Conservation (phyloP, 1,284 basidiomycete species). For the Termitomyces sp. region DNA sequence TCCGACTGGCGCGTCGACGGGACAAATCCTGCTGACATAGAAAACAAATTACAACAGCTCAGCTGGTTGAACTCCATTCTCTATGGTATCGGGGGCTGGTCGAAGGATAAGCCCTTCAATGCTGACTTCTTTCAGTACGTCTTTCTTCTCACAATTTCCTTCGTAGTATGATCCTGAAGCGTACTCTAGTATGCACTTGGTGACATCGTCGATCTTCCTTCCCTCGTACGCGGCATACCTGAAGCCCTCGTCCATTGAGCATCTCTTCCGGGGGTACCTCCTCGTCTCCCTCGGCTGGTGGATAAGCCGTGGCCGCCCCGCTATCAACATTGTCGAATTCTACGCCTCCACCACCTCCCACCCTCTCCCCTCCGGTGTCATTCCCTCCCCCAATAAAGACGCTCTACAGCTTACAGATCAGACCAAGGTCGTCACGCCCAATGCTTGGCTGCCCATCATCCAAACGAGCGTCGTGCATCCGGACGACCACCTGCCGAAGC, state of each 20-base stretch:
- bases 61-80: slow-evolving; percentile 32
- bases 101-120: slow-evolving; percentile 24
- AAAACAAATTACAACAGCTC: slow-evolving; percentile 38
- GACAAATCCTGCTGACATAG: slow-evolving; percentile 26
- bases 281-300: slow-evolving; percentile 34
- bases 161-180: background rate
- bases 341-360: slow-evolving; percentile 25
- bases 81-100: slow-evolving; percentile 36
- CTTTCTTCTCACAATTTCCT: background rate
- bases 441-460: slow-evolving; percentile 54
- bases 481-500: slow-evolving; percentile 62
- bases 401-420: slow-evolving; percentile 29
- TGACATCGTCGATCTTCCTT: slow-evolving; percentile 49
- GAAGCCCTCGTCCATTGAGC: slow-evolving; percentile 30
- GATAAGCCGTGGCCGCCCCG: slow-evolving; percentile 35
- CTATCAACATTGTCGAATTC: slow-evolving; percentile 36
- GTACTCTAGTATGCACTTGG: slow-evolving; percentile 45
- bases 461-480: slow-evolving; percentile 47
- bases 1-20: slow-evolving; percentile 40
- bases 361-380: slow-evolving; percentile 27
- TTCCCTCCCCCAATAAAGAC: slow-evolving; percentile 26
- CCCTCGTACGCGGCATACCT: slow-evolving; percentile 35
- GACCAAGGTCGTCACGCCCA: slow-evolving; percentile 30
- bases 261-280: slow-evolving; percentile 41
- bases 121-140: slow-evolving; percentile 40